Conservation (phyloP, 495 filamentous ascomycete genomes). For the Aspergillus homomorphus region DNA sequence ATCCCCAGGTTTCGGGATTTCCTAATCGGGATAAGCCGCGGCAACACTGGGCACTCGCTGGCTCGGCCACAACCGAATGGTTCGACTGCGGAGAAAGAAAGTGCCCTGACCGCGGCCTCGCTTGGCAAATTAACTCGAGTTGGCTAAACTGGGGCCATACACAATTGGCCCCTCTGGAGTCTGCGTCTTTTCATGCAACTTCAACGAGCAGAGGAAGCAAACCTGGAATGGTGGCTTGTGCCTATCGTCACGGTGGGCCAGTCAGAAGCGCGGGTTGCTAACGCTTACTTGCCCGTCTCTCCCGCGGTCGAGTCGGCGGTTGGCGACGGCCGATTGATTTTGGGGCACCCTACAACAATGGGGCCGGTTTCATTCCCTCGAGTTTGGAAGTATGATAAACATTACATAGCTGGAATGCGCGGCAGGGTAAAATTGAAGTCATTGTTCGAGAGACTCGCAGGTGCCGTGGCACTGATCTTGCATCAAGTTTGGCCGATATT, state of each 20-base stretch:
- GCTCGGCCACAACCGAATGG: slow-evolving; percentile 2
- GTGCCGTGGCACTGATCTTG: background rate
- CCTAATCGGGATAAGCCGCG: background rate
- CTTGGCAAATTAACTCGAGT: background rate
- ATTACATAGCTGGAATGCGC: background rate
- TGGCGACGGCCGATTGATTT: background rate
- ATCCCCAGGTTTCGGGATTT: background rate
- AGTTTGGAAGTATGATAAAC: background rate
- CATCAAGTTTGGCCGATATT: background rate
- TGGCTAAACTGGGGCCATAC: background rate
- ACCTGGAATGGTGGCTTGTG: background rate
- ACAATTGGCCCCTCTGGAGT: background rate
- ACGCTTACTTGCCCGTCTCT: background rate
- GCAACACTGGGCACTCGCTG: background rate
- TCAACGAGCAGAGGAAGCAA: background rate
- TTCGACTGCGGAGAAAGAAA: slow-evolving; percentile 6
- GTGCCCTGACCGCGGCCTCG: slow-evolving; percentile 1
- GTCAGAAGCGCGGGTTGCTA: background rate
- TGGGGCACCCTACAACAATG: background rate
- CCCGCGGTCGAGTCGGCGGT: background rate
- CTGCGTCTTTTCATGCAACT: background rate
- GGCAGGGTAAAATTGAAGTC: background rate
- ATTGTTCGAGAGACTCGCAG: background rate
- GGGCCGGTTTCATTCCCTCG: background rate
- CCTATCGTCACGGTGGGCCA: background rate